Evolutionary conservation across 2,329 filamentous ascomycete species (phyloP).

Genomic region (Reticulascus tulasneorum): DNA sequence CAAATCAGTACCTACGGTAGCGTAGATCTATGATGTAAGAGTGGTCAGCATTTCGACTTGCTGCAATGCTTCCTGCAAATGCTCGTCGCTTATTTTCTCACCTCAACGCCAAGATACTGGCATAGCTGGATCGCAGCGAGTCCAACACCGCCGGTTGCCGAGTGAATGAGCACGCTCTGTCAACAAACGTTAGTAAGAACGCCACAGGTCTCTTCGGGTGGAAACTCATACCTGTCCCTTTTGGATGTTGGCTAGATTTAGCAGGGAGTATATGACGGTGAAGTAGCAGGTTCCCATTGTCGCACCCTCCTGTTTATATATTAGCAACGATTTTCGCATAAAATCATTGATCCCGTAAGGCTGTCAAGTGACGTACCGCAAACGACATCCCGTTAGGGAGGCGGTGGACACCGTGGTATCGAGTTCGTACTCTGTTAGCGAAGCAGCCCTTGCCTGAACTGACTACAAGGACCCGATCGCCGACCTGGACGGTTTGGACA

Average conservation of each 20-base stretch:
- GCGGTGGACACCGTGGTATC: background rate
- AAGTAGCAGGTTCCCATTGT: background rate
- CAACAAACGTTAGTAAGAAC: background rate
- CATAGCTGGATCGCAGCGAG: constrained; percentile 5
- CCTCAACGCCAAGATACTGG: constrained; percentile 3
- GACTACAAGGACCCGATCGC: background rate
- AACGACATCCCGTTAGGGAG: constrained; percentile 1
- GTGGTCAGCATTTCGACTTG: background rate
- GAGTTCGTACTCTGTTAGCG: background rate
- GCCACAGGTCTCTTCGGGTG: background rate
- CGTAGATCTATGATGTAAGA: constrained; percentile 13
- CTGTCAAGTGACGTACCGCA: no score
- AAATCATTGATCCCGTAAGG: no score
- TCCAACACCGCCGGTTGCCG: constrained; percentile 7
- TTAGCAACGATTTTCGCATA: no score
- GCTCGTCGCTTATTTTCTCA: no score
- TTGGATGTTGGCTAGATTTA: background rate
- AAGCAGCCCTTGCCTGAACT: background rate
- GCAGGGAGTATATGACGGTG: background rate
- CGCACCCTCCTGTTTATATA: background rate
- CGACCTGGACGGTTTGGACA: background rate
- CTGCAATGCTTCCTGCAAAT: no score
- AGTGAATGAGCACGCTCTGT: constrained; percentile 2
- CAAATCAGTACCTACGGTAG: constrained; percentile 21
- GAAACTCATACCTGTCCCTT: constrained; percentile 1